A percentile compares a stretch with the other conserved stretches of the same genome.
Conservation (phyloP, 495 filamentous ascomycete genomes). For the Evernia prunastri region DNA sequence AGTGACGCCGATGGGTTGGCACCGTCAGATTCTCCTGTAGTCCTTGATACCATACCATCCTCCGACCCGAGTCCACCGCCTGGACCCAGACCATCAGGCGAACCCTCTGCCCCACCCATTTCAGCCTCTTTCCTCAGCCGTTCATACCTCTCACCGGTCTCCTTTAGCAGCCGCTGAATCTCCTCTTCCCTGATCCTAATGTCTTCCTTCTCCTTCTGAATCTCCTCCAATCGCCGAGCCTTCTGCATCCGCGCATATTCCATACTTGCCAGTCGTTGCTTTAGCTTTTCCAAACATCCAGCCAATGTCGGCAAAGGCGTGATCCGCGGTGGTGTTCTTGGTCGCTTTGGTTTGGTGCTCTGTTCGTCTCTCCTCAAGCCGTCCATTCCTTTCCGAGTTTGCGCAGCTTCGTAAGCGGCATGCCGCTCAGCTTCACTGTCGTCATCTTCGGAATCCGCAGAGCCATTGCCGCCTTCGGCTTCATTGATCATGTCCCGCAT, state of each 20-base stretch:
- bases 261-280: constrained; percentile 48
- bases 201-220: constrained; percentile 59
- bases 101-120: not conserved
- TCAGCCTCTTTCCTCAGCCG: constrained; percentile 50
- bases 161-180: constrained; percentile 73
- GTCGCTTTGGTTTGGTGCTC: constrained; percentile 31
- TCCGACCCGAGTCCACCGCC: not conserved
- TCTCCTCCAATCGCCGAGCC: constrained; percentile 52
- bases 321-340: constrained; percentile 52
- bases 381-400: constrained; percentile 76
- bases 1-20: not conserved
- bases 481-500: constrained; percentile 82
- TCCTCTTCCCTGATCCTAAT: constrained; percentile 70
- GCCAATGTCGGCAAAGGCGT: constrained; percentile 51
- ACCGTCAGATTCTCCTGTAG: not conserved
- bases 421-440: constrained; percentile 74
- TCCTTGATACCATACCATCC: not conserved
- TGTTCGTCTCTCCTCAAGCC: constrained; percentile 44
- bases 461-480: constrained; percentile 59
- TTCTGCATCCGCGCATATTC: constrained; percentile 48
- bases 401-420: constrained; percentile 82
- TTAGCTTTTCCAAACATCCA: constrained; percentile 44
- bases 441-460: constrained; percentile 47
- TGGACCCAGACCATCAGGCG: not conserved
- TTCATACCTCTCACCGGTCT: constrained; percentile 75